Evolutionary conservation across 2,329 filamentous ascomycete genomes (phyloP).

Genomic region (Botrytis pseudocinerea): DNA sequence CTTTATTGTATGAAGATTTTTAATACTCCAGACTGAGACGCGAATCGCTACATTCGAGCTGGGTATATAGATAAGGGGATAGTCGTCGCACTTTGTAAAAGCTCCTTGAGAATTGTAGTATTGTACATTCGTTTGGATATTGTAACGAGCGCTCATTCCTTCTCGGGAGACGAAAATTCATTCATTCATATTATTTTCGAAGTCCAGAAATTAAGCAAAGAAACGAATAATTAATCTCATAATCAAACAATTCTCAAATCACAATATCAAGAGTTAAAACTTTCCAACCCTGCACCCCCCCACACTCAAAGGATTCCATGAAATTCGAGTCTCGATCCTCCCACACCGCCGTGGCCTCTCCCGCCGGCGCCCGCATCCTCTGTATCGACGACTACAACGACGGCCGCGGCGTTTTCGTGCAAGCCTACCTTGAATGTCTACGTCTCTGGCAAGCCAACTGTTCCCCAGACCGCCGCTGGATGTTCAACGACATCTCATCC

Average conservation of each 20-base stretch:
- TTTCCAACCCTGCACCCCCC: neutral
- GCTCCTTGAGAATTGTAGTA: neutral
- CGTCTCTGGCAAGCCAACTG: slow-evolving; percentile 1
- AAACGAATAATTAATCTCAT: neutral
- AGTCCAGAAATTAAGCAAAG: neutral
- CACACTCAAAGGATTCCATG: neutral
- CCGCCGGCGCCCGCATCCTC: neutral
- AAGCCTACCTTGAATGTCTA: neutral
- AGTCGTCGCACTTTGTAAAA: neutral
- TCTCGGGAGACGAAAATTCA: neutral
- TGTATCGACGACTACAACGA: neutral
- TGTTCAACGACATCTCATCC: neutral
- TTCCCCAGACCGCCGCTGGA: neutral
- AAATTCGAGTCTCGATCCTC: neutral
- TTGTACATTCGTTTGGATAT: neutral
- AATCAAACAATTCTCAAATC: neutral
- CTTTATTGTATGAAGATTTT: neutral
- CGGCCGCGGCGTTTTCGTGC: neutral
- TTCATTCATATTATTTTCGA: neutral
- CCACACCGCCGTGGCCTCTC: neutral
- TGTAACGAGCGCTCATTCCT: neutral
- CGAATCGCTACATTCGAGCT: neutral
- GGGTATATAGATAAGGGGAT: neutral
- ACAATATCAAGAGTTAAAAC: neutral
- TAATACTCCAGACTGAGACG: neutral